These are phyloP conservation scores for Debaryomyces tyrocola DNA, from an alignment of 805 yeast species.

Conservation along the genomic window DNA sequence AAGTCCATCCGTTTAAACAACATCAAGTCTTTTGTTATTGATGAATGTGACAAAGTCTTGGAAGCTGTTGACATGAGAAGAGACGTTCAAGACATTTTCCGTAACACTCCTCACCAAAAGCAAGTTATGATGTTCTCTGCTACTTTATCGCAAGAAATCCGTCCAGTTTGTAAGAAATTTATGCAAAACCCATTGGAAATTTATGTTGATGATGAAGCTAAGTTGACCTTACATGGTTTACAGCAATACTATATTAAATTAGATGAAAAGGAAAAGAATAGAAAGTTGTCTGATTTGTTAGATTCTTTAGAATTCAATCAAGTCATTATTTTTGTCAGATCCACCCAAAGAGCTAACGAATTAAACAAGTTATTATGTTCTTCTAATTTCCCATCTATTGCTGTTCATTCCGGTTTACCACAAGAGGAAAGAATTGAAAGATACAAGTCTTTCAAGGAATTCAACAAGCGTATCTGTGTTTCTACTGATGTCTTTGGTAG, in stretches of 20 bases:
- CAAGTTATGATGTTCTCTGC: conserved; percentile 99
- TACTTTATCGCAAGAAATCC: conserved; percentile 88
- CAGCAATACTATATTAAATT: conserved; percentile 94
- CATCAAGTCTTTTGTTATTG: conserved; percentile 92
- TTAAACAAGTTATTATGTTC: conserved; percentile 85
- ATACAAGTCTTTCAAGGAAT: conserved; percentile 94
- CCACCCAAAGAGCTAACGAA: conserved; percentile 89
- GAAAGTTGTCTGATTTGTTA: conserved; percentile 85
- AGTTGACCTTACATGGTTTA: conserved; percentile 95
- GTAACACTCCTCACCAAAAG: conserved; percentile 96
- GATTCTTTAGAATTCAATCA: conserved; percentile 96
- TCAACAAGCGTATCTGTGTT: conserved; percentile 97
- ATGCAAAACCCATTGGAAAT: conserved; percentile 98
- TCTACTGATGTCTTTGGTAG: conserved; percentile 98
- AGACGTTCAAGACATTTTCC: conserved; percentile 96
- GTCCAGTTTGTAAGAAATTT: conserved; percentile 96
- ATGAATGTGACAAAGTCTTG: conserved; percentile 97
- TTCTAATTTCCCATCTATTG: conserved; percentile 95
- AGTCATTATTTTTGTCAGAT: conserved; percentile 93
- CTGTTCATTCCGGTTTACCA: conserved; percentile 91
- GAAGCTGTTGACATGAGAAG: conserved; percentile 94
- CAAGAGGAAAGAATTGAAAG: conserved; percentile 98
- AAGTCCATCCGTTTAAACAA: conserved; percentile 82
- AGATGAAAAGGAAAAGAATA: conserved; percentile 88
- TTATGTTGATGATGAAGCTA: conserved; percentile 96